Evolutionary conservation across 371 early-diverging fungal species (phyloP), one percentile per base, ranked within the genome.

Genomic region (Syncephalastrum contaminatum): DNA sequence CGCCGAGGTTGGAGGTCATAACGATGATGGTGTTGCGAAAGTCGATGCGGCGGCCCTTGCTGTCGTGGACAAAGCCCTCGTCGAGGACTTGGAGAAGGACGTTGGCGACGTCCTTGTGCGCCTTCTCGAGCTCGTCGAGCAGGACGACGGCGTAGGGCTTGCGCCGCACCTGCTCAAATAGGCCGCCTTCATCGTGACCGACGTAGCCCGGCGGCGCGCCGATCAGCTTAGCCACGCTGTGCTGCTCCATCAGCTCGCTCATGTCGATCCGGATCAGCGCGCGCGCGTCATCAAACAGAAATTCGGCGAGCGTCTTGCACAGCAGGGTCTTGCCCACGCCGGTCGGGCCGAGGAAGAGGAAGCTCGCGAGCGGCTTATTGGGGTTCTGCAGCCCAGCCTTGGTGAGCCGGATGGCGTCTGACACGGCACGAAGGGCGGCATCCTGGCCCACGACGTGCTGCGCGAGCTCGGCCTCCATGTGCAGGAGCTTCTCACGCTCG

Each of bases 91-190:
- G 93, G 30, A 92, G 74, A 20, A 92, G 74, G 19, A 92, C 59
- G 63, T 91, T 90, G 54, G 86, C 74, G 7, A 92, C 90, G 56
- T 87, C 90, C 52, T 81, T 80, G 57, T 95, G 93, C 16, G 96
- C 95, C 67, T 95, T 90, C 62, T 97, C 96, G 51, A 97, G 80
- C 73, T 97, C 97, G 69, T 97, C 97, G 30, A 97, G 72, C 18
- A 96, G 66, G 13, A 96, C 83, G 18, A 97, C 91, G 14, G 89
- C 80, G 62, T 96, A 95, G 13, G 95, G 95, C 66, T 89, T 90
- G 53, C 91, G 86, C 62, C 92, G 86, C 20, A 96, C 87, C 2
- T 92, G 88, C 63, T 97, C 96, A 45, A 96, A 95, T 42, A 97
- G 70, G 54, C 91, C 86, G 25, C 96, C 96, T 58, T 90, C 85